A percentile compares a stretch with the other conserved stretches of the same genome.
Conservation (phyloP, 1,284 basidiomycete species). For the Athelia psychrophila region DNA sequence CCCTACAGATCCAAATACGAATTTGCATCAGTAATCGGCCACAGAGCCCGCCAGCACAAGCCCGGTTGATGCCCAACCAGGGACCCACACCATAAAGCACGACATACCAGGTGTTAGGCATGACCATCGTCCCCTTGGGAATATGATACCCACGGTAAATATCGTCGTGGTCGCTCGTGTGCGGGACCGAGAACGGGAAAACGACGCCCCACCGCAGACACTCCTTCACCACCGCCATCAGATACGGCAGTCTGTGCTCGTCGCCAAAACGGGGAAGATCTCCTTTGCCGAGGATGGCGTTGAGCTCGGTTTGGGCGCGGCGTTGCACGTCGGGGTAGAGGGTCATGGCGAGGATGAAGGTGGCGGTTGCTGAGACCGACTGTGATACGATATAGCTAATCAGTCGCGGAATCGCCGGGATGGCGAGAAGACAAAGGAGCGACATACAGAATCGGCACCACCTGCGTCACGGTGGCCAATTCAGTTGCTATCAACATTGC, state of each 20-base stretch:
- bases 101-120: conserved; percentile 27
- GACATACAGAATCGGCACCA: too few species aligned
- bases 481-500: too few species aligned
- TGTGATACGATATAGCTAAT: conserved; percentile 3
- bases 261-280: conserved; percentile 36
- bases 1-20: too few species aligned
- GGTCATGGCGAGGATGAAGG: conserved; percentile 32
- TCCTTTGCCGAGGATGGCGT: conserved; percentile 29
- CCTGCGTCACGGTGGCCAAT: too few species aligned
- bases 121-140: conserved; percentile 29
- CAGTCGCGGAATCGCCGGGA: too few species aligned
- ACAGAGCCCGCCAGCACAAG: too few species aligned
- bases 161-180: conserved; percentile 26
- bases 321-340: conserved; percentile 32
- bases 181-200: conserved; percentile 21
- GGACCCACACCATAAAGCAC: not conserved
- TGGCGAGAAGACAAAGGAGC: too few species aligned
- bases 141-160: conserved; percentile 35
- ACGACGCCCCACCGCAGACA: conserved; percentile 33
- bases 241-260: conserved; percentile 31
- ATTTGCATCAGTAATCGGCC: too few species aligned
- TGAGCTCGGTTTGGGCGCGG: conserved; percentile 38
- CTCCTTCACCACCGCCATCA: conserved; percentile 36
- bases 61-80: too few species aligned
- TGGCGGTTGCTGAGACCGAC: conserved; percentile 23